Evolutionary conservation across 345 rosid species (phyloP).

Genomic region (Odontarrhena argentea): DNA sequence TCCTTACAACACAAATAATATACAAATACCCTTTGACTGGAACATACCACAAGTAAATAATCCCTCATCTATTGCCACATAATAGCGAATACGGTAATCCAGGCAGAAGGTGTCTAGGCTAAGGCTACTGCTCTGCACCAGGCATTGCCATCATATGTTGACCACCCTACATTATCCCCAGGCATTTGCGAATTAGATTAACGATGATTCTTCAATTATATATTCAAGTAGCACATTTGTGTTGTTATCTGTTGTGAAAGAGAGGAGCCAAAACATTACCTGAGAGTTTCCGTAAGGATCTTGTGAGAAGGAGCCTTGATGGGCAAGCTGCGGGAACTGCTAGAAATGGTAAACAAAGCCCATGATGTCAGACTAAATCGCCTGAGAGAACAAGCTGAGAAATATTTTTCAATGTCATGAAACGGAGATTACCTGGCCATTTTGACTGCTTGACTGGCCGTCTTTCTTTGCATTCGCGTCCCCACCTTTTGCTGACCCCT

Average conservation of each 20-base stretch:
- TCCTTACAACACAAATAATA: slow-evolving; percentile 33
- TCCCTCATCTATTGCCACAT: background rate
- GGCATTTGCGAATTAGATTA: background rate
- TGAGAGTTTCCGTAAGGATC: slow-evolving; percentile 62
- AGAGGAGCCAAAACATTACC: slow-evolving; percentile 47
- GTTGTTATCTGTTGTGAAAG: background rate
- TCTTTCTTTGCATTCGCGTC: slow-evolving; percentile 65
- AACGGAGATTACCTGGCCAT: slow-evolving; percentile 55
- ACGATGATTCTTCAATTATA: background rate
- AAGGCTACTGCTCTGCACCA: slow-evolving; percentile 43
- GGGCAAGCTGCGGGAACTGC: slow-evolving; percentile 56
- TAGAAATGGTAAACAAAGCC: slow-evolving; percentile 21
- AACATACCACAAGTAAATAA: slow-evolving; percentile 20
- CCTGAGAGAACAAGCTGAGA: background rate
- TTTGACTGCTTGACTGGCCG: slow-evolving; percentile 48
- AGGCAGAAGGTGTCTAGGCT: too few species aligned
- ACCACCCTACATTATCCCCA: slow-evolving; percentile 47
- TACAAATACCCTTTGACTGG: slow-evolving; percentile 12
- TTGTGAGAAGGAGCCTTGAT: slow-evolving; percentile 58
- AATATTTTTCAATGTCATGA: background rate
- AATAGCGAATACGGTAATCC: too few species aligned
- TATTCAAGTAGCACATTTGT: slow-evolving; percentile 7
- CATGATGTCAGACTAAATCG: slow-evolving; percentile 6
- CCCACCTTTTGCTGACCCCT: slow-evolving; percentile 73
- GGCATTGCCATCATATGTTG: slow-evolving; percentile 72